Conservation (phyloP, 2,329 filamentous ascomycete genomes). For the Aspergillus alliaceus region DNA sequence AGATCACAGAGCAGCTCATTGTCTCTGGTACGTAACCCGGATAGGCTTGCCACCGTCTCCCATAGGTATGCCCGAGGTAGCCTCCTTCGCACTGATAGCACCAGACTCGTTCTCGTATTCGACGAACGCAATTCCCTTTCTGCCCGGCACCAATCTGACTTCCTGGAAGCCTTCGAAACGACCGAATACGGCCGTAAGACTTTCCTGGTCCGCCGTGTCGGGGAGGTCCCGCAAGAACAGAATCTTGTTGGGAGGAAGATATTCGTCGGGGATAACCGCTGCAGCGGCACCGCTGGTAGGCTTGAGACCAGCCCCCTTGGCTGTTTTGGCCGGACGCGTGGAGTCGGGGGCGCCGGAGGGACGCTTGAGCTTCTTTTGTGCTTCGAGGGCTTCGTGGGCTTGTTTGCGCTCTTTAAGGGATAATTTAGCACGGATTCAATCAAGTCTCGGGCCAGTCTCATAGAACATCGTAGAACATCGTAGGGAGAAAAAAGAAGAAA, state of each 20-base stretch:
- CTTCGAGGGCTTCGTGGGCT: constrained; percentile 75
- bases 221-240: constrained; percentile 92
- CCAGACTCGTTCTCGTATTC: constrained; percentile 91
- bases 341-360: constrained; percentile 49
- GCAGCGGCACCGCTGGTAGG: constrained; percentile 66
- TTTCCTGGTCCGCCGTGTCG: constrained; percentile 79
- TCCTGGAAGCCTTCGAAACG: constrained; percentile 94
- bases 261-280: constrained; percentile 90
- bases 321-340: constrained; percentile 67
- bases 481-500: constrained; percentile 7
- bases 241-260: constrained; percentile 94
- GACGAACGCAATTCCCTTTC: constrained; percentile 89
- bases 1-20: constrained; percentile 52
- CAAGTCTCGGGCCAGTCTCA: background rate
- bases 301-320: constrained; percentile 74
- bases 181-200: constrained; percentile 76
- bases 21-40: constrained; percentile 94
- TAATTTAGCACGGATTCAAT: no score
- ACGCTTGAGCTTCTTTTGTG: constrained; percentile 74
- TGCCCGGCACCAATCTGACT: constrained; percentile 81
- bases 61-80: constrained; percentile 79
- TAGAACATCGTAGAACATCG: background rate
- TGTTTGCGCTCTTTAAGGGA: constrained; percentile 71
- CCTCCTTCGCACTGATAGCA: constrained; percentile 91
- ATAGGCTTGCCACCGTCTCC: constrained; percentile 74